These are phyloP conservation scores for Capronia epimyces DNA, from an alignment of 2,329 filamentous ascomycete species.

Conservation along the genomic window DNA sequence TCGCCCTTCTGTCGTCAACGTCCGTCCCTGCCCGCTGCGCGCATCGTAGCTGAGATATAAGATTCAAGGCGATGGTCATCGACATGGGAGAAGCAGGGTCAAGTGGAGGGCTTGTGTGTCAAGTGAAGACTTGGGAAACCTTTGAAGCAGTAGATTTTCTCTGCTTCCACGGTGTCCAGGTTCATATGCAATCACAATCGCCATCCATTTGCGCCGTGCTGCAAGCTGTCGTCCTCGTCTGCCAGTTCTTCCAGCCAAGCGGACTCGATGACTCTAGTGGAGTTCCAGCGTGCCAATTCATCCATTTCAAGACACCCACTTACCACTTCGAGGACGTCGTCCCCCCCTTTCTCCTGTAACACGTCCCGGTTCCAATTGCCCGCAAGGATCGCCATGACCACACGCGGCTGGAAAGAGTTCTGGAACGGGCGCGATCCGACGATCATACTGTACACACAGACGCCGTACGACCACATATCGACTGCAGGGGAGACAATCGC, in stretches of 20 bases:
- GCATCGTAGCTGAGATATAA: too few species aligned
- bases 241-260: slow-evolving; percentile 47
- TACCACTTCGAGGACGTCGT: slow-evolving; percentile 52
- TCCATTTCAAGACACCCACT: slow-evolving; percentile 57
- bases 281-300: slow-evolving; percentile 50
- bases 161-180: too few species aligned
- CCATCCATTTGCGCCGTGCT: slow-evolving; percentile 14
- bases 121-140: too few species aligned
- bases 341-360: slow-evolving; percentile 24
- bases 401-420: slow-evolving; percentile 54
- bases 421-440: slow-evolving; percentile 60
- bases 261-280: slow-evolving; percentile 52
- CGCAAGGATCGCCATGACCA: slow-evolving; percentile 54
- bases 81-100: background rate
- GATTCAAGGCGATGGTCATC: too few species aligned
- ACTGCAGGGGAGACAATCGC: slow-evolving; percentile 46
- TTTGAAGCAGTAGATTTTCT: too few species aligned
- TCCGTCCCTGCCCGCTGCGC: too few species aligned
- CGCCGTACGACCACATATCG: slow-evolving; percentile 64
- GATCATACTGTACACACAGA: slow-evolving; percentile 57
- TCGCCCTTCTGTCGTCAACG: too few species aligned
- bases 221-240: slow-evolving; percentile 13
- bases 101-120: background rate
- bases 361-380: slow-evolving; percentile 52
- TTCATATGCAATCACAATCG: slow-evolving; percentile 11